Conservation (phyloP, 495 filamentous ascomycete species). For the Annulohypoxylon nitens region DNA sequence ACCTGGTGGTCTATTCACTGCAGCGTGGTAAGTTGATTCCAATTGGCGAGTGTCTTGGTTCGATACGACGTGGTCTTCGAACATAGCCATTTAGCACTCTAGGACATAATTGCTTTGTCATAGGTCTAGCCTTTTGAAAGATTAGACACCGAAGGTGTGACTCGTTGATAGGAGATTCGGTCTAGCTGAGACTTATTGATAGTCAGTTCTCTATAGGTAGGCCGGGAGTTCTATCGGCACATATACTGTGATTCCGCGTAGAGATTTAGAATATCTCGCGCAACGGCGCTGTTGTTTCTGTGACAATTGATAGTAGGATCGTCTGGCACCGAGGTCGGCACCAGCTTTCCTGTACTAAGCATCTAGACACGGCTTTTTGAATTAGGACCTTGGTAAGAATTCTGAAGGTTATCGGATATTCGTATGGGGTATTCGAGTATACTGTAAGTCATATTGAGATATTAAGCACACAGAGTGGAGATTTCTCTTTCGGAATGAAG, state of each 20-base stretch:
- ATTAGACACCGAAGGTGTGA: neutral
- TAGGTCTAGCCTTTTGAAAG: neutral
- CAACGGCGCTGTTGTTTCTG: neutral
- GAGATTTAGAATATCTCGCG: neutral
- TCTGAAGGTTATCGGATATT: neutral
- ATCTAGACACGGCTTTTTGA: neutral
- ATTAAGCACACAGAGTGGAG: neutral
- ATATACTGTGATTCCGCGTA: neutral
- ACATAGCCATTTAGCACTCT: neutral
- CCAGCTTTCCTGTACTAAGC: neutral
- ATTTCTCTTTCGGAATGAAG: conserved; percentile 31
- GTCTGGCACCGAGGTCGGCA: neutral
- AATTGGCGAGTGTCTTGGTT: neutral
- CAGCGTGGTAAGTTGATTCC: neutral
- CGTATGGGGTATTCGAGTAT: neutral
- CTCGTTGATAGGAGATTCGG: neutral
- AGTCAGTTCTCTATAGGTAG: neutral
- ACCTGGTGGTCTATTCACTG: neutral
- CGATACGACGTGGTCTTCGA: neutral
- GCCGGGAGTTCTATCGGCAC: neutral
- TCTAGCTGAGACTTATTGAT: neutral
- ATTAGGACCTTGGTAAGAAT: neutral
- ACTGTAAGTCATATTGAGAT: conserved; percentile 4
- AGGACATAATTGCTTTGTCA: neutral
- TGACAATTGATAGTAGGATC: neutral